A percentile compares a stretch with the other conserved stretches of the same genome.
Evolutionary conservation across 1,284 basidiomycete species (phyloP).

Genomic region (Entoloma clypeatum): DNA sequence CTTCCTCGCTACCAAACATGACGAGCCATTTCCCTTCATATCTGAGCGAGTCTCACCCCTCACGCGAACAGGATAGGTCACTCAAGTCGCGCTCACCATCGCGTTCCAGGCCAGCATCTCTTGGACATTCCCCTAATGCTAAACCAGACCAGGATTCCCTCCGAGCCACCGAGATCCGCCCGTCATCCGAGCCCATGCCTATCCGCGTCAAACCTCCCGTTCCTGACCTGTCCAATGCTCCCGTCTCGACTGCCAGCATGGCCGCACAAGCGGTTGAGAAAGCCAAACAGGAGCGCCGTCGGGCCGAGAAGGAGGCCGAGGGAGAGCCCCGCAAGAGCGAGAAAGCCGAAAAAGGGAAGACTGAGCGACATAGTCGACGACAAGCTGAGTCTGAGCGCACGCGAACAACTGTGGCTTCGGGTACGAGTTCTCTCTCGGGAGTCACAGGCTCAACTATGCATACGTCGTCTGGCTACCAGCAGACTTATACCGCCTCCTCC

Average conservation of each 20-base stretch:
- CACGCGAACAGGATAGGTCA: constrained; percentile 14
- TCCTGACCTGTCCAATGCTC: constrained; percentile 12
- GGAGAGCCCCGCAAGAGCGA: constrained; percentile 15
- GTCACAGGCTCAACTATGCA: no score
- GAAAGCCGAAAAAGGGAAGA: constrained; percentile 4
- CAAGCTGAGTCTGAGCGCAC: not conserved
- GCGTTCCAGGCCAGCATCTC: constrained; percentile 13
- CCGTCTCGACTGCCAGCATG: constrained; percentile 31
- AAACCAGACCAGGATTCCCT: not conserved
- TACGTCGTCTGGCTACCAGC: constrained; percentile 8
- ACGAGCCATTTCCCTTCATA: constrained; percentile 27
- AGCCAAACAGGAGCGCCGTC: constrained; percentile 28
- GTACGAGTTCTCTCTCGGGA: no score
- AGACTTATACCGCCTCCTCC: not conserved
- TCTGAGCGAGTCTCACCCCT: constrained; percentile 18
- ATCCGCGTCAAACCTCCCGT: constrained; percentile 5
- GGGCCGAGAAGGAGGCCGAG: constrained; percentile 23
- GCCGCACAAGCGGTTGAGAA: constrained; percentile 37
- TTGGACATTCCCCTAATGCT: constrained; percentile 4
- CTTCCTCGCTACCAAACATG: constrained; percentile 37
- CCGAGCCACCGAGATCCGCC: not conserved
- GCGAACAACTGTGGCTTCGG: constrained; percentile 2
- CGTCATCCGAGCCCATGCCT: constrained; percentile 1
- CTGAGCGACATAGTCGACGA: not conserved
- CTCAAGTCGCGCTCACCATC: constrained; percentile 15